Percentiles rank a stretch among this genome's conserved stretches.
These are phyloP conservation scores for Elsinoe perseae DNA, from an alignment of 2,329 filamentous ascomycete genomes.

Conservation along the genomic window DNA sequence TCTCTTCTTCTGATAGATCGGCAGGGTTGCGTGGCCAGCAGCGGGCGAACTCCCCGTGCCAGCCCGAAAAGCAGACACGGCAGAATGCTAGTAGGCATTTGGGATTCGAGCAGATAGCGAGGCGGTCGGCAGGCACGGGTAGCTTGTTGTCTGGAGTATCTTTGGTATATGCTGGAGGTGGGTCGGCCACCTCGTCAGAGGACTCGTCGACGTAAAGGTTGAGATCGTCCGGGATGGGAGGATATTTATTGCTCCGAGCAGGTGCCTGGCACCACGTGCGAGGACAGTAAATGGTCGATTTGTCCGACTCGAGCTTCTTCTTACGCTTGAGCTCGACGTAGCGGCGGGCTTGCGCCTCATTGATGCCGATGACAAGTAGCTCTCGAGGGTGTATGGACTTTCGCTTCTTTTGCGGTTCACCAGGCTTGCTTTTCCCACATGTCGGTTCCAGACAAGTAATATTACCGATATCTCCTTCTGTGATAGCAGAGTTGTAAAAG, in stretches of 20 bases:
- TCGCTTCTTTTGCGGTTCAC: slow-evolving; percentile 33
- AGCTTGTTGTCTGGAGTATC: slow-evolving; percentile 17
- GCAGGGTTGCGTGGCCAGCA: slow-evolving; percentile 56
- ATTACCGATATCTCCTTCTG: slow-evolving; percentile 68
- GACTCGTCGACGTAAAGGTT: slow-evolving; percentile 31
- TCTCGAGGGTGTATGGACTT: slow-evolving; percentile 76
- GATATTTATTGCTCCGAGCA: slow-evolving; percentile 52
- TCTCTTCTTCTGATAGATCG: slow-evolving; percentile 75
- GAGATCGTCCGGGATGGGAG: slow-evolving; percentile 38
- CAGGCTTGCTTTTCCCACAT: slow-evolving; percentile 57
- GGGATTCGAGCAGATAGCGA: slow-evolving; percentile 65
- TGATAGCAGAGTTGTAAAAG: slow-evolving; percentile 84
- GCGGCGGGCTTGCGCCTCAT: slow-evolving; percentile 64
- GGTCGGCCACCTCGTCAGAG: slow-evolving; percentile 23
- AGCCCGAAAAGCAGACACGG: slow-evolving; percentile 63
- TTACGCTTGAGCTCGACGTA: slow-evolving; percentile 91
- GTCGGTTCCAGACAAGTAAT: slow-evolving; percentile 74
- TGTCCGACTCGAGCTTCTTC: slow-evolving; percentile 83
- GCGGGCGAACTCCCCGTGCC: slow-evolving; percentile 85
- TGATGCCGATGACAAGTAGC: slow-evolving; percentile 49
- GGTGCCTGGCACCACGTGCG: slow-evolving; percentile 87
- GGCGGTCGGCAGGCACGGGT: slow-evolving; percentile 46
- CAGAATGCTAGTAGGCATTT: slow-evolving; percentile 90
- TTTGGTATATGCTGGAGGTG: slow-evolving; percentile 6
- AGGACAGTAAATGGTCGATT: slow-evolving; percentile 86